Base-by-base conservation (phyloP, 73 alveolate genomes). In the Stentor coeruleus region DNA sequence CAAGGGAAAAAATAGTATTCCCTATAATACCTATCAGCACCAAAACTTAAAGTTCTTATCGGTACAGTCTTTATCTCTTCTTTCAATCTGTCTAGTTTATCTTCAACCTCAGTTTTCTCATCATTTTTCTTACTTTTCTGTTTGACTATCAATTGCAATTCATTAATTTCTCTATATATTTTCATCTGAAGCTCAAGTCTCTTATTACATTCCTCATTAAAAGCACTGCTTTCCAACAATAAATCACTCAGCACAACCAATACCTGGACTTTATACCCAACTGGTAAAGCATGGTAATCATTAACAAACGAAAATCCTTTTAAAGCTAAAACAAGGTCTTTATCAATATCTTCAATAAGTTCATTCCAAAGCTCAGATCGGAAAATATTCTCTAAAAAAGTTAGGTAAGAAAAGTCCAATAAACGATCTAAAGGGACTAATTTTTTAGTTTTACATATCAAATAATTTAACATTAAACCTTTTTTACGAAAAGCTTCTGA, bases 1-100 rank as follows among this genome's bases (percentile, higher is more conserved):
- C 79, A 66, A 66, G 79, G 79, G 33, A 66, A 66, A 11, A 66
- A 1, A 31, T 26, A 66, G 33, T 66, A 66, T 2, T 66, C 79
- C 11, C 41, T 20, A 33, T 33, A 26, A 33, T 66, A 28, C 1
- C 79, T 20, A 33, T 66, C 79, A 28, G n/a, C 33, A 20, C 79
- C 79, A 28, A 66, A 11, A 26, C 42, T 14, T 33, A 20, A 20
- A 11, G 79, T 20, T 33, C 79, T 66, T 1, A 31, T 33, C 36
- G 40, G n/a, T 14, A 66, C 37, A 26, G 1, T 26, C 33, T 66
- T 66, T 26, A 66, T 66, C 14, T 66, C 39, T 66, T 66, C 39
- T 66, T 66, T 31, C 33, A 66, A 66, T 33, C 36, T 26, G n/a
- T 66, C 42, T 1, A 20, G 20, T 20, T 20, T 66, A 28, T 66